A percentile compares a stretch with the other conserved stretches of the same genome.
Evolutionary conservation across 441 rosid species (phyloP).

Genomic region (Monsonia emarginata): DNA sequence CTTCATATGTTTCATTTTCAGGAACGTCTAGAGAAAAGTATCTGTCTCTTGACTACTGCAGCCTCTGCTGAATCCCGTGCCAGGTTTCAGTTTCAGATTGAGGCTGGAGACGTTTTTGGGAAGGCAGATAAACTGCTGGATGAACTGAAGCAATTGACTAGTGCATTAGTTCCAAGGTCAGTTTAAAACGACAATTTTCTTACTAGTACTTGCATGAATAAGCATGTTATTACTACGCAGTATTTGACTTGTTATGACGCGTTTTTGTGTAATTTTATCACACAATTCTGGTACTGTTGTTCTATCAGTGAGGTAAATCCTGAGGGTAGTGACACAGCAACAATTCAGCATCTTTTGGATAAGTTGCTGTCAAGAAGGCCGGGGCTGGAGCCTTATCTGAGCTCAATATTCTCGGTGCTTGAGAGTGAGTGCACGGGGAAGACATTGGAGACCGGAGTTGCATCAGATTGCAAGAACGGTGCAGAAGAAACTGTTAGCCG

Average conservation of each 20-base stretch:
- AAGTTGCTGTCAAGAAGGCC: slow-evolving; percentile 20
- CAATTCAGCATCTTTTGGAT: slow-evolving; percentile 2
- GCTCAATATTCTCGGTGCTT: slow-evolving; percentile 7
- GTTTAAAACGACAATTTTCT: slow-evolving; percentile 10
- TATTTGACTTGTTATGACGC: neutral
- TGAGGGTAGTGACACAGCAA: slow-evolving; percentile 1
- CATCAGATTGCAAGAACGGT: neutral
- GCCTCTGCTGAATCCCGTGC: neutral
- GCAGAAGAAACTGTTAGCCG: slow-evolving; percentile 5
- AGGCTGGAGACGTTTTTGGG: neutral
- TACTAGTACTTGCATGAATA: neutral
- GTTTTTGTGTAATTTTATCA: neutral
- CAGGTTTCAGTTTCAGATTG: neutral
- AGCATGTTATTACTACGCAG: neutral
- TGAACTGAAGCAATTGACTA: slow-evolving; percentile 18
- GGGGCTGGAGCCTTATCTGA: slow-evolving; percentile 12
- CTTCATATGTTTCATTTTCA: neutral
- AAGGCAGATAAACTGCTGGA: slow-evolving; percentile 17
- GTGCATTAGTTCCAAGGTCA: slow-evolving; percentile 20
- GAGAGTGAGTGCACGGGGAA: neutral
- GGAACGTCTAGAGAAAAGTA: slow-evolving; percentile 11
- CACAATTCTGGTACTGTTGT: neutral
- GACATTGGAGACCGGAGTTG: neutral
- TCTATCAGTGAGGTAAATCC: slow-evolving; percentile 12
- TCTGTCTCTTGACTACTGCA: slow-evolving; percentile 12